These are phyloP conservation scores for Austropuccinia psidii DNA, from an alignment of 1,284 basidiomycete genomes.

Conservation along the genomic window DNA sequence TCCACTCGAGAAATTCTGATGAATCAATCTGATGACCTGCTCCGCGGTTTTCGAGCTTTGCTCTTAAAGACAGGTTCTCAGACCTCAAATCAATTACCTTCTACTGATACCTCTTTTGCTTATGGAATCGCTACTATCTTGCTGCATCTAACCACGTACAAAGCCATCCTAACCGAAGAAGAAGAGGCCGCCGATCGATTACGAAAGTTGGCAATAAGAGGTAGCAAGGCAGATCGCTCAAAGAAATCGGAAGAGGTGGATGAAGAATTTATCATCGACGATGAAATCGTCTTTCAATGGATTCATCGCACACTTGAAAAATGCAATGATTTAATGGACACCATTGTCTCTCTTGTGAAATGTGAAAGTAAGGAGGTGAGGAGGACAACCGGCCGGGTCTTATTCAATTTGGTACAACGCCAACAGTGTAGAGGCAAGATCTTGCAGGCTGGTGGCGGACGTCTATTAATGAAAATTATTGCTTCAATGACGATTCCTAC, in stretches of 20 bases:
- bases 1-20: conserved; percentile 8
- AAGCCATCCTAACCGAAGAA: conserved; percentile 64
- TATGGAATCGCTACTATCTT: conserved; percentile 71
- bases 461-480: conserved; percentile 62
- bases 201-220: conserved; percentile 38
- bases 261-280: conserved; percentile 55
- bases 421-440: conserved; percentile 67
- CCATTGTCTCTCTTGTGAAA: conserved; percentile 51
- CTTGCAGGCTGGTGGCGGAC: conserved; percentile 73
- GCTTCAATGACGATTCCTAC: conserved; percentile 19
- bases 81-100: not conserved
- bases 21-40: not conserved
- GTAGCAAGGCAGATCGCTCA: conserved; percentile 34
- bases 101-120: conserved; percentile 1
- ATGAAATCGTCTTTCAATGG: conserved; percentile 55
- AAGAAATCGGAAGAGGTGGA: conserved; percentile 43
- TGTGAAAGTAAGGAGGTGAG: conserved; percentile 49
- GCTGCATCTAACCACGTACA: conserved; percentile 63
- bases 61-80: not conserved
- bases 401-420: conserved; percentile 67
- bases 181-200: conserved; percentile 50
- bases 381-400: conserved; percentile 51
- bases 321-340: conserved; percentile 56
- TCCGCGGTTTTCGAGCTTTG: not conserved
- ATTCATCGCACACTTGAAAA: conserved; percentile 58